Percentiles rank a stretch among this genome's conserved stretches.
phyloP scores from a whole-genome alignment of 2,329 filamentous ascomycete species.

The Didymella keratinophila region DNA sequence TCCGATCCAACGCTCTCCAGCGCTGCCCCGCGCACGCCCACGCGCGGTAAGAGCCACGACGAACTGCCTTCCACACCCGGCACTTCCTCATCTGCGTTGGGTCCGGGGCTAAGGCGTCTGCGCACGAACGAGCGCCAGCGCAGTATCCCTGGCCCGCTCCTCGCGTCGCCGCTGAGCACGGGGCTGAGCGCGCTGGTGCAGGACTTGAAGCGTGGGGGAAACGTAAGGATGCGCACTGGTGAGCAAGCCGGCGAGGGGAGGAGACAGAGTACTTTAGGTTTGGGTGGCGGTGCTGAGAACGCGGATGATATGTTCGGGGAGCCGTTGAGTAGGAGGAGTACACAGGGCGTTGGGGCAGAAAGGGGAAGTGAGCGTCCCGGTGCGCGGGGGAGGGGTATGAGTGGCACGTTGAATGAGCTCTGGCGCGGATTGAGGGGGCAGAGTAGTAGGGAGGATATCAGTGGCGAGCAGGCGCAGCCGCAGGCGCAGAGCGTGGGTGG shows the following conservation, averaged over 20 bases:
- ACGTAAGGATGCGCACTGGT: slow-evolving; percentile 12
- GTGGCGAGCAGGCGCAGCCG: slow-evolving; percentile 7
- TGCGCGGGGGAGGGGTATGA: slow-evolving; percentile 36
- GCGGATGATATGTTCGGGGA: slow-evolving; percentile 28
- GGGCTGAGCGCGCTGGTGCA: slow-evolving; percentile 70
- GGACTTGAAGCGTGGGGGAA: slow-evolving; percentile 67
- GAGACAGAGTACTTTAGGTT: slow-evolving; percentile 34
- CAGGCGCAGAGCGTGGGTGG: too few species aligned
- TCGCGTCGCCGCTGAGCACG: slow-evolving; percentile 67
- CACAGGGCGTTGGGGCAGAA: slow-evolving; percentile 21
- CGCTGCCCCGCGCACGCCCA: slow-evolving; percentile 21
- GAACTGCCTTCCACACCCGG: slow-evolving; percentile 28
- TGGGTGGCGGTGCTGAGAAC: slow-evolving; percentile 21
- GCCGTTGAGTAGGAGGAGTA: slow-evolving; percentile 35
- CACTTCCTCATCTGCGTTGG: slow-evolving; percentile 30
- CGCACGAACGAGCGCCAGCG: slow-evolving; percentile 44
- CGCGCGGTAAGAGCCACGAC: slow-evolving; percentile 17
- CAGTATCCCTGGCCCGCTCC: slow-evolving; percentile 58
- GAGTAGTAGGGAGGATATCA: slow-evolving; percentile 24
- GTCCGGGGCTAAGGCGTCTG: slow-evolving; percentile 33
- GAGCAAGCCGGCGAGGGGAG: slow-evolving; percentile 13
- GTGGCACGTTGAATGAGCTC: slow-evolving; percentile 42
- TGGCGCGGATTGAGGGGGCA: slow-evolving; percentile 40
- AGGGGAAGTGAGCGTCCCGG: slow-evolving; percentile 2
- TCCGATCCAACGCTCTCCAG: slow-evolving; percentile 12